These are phyloP conservation scores for Mycena maculata DNA, from an alignment of 768 basidiomycete genomes.

Conservation along the genomic window DNA sequence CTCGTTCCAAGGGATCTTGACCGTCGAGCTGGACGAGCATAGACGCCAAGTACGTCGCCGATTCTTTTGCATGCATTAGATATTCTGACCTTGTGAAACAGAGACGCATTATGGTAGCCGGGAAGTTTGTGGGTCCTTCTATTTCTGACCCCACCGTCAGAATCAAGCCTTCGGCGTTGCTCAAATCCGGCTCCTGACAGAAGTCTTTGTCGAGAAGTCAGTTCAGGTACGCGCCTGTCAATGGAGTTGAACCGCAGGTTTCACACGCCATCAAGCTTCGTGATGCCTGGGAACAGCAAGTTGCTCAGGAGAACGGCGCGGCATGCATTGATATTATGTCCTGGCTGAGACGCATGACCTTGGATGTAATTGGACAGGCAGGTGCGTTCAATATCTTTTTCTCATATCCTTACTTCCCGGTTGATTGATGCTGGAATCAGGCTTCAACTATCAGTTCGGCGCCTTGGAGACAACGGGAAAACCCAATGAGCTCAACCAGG, in stretches of 20 bases:
- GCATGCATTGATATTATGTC: slow-evolving; percentile 44
- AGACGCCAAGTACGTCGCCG: slow-evolving; percentile 49
- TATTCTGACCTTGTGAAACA: background rate
- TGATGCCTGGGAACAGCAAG: slow-evolving; percentile 45
- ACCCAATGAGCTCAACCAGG: slow-evolving; percentile 46
- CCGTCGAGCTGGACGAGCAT: slow-evolving; percentile 50
- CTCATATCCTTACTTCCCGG: too few relatives aligned
- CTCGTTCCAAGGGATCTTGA: slow-evolving; percentile 46
- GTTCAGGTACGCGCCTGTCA: slow-evolving; percentile 39
- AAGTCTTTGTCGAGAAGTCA: slow-evolving; percentile 51
- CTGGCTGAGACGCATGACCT: slow-evolving; percentile 49
- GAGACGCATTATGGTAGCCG: slow-evolving; percentile 4
- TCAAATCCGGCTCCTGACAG: slow-evolving; percentile 54
- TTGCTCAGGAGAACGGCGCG: slow-evolving; percentile 31
- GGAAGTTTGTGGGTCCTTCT: background rate
- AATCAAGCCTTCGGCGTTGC: slow-evolving; percentile 59
- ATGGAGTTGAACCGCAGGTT: background rate
- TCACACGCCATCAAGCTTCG: slow-evolving; percentile 42
- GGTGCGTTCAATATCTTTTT: slow-evolving; percentile 39
- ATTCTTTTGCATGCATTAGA: background rate
- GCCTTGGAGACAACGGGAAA: slow-evolving; percentile 24
- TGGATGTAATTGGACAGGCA: slow-evolving; percentile 56
- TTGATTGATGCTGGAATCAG: background rate
- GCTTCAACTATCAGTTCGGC: slow-evolving; percentile 18
- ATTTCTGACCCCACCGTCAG: slow-evolving; percentile 34